phyloP scores from a whole-genome alignment of 306 rosid species.

The Malus domestica region ASM211411v1 NC_041792.1:8839501-8840000 shows the following conservation, averaged over 20 bases:
- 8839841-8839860: background rate
- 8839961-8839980: conserved; percentile 85
- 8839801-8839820: background rate
- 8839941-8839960: conserved; percentile 32
- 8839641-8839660: no score
- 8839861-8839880: conserved; percentile 9
- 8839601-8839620: no score
- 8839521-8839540: no score
- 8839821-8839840: background rate
- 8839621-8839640: no score
- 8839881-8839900: background rate
- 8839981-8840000: conserved; percentile 79
- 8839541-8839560: no score
- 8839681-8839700: no score
- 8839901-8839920: conserved; percentile 21
- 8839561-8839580: no score
- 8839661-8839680: no score
- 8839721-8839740: no score
- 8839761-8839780: background rate
- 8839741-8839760: conserved; percentile 16
- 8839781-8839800: background rate
- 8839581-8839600: no score
- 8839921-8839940: conserved; percentile 7
- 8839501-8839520: no score
- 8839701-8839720: background rate